Evolutionary conservation across 2,329 filamentous ascomycete species (phyloP), one percentile per base, ranked within the genome.

Genomic region (Microsporum ferrugineum): DNA sequence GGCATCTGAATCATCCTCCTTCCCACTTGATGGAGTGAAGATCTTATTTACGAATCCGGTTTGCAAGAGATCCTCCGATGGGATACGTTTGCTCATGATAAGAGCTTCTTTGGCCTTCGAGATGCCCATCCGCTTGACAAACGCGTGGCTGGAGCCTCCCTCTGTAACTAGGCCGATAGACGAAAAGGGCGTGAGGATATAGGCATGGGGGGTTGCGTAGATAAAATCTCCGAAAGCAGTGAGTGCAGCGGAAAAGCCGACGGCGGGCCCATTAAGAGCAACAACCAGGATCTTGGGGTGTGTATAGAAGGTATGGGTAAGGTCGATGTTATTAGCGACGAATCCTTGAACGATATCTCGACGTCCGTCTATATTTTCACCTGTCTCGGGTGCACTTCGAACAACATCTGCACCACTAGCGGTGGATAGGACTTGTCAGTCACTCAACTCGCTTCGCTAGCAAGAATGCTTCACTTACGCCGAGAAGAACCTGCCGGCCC

Each of bases 241-340:
- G 0, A 97, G 76, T 0, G 92, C 91, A 0, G 92, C 94, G 1
- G 88, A 88, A 36, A 97, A 85, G 4, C 94, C 94, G 59, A 99
- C 82, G 8, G 86, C 91, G 4, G 94, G 94, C 2, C 92, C 94
- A 76, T 97, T 97, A 66, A 97, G 85, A 0, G 89, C 94, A 0
- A 87, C 86, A 63, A 97, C 83, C 29, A 97, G 88, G 75, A 97
- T 88, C 78, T 97, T 96, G 68, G 91, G 89, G 76, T 97, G 94
- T 12, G 85, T 86, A 79, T 94, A 91, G 78, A 97, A 96, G 68
- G 90, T 87, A 68, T 89, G 87, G 1, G 91, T 94, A 68, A 89
- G 83, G 80, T 95, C 88, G 61, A 96, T 83, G 79, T 97, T 97
- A 80, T 88, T 87, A 66, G 87, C 80, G 8, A 89, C 87, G 75